A percentile compares a stretch with the other conserved stretches of the same genome.
These are phyloP conservation scores for Coniochaeta sp. DNA, from an alignment of 2,329 filamentous ascomycete genomes.

Conservation along the genomic window DNA sequence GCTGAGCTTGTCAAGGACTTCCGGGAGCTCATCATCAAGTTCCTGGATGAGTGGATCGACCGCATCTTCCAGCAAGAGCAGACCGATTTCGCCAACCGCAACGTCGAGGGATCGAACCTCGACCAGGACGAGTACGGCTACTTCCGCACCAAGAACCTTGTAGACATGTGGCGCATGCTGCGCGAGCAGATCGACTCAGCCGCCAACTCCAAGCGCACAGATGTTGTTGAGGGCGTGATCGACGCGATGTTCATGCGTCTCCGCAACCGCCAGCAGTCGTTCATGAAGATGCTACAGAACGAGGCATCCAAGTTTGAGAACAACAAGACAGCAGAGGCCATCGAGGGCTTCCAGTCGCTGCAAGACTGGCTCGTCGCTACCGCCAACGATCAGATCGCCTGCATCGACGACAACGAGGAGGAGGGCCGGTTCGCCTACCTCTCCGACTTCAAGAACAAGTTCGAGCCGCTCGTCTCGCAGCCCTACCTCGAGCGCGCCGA, in stretches of 20 bases:
- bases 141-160: constrained; percentile 84
- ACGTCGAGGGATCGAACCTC: constrained; percentile 65
- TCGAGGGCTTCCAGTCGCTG: constrained; percentile 67
- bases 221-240: constrained; percentile 90
- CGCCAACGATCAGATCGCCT: constrained; percentile 97
- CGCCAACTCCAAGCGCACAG: constrained; percentile 73
- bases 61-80: constrained; percentile 79
- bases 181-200: constrained; percentile 86
- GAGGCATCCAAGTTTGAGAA: constrained; percentile 70
- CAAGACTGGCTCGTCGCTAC: constrained; percentile 96
- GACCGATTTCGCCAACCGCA: constrained; percentile 72
- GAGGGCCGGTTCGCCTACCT: constrained; percentile 73
- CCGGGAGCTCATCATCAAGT: constrained; percentile 88
- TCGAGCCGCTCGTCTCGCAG: constrained; percentile 72
- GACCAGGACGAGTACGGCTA: constrained; percentile 85
- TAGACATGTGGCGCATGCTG: constrained; percentile 96
- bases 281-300: constrained; percentile 82
- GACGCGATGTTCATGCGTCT: constrained; percentile 92
- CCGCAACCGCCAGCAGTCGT: constrained; percentile 72
- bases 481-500: constrained; percentile 72
- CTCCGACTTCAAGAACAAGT: constrained; percentile 76
- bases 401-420: constrained; percentile 86
- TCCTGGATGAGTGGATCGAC: constrained; percentile 96
- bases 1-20: constrained; percentile 89
- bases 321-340: constrained; percentile 38